A percentile compares a stretch with the other conserved stretches of the same genome.
Evolutionary conservation across 768 basidiomycete species (phyloP).

Genomic region (Cyclocybe cylindracea): DNA sequence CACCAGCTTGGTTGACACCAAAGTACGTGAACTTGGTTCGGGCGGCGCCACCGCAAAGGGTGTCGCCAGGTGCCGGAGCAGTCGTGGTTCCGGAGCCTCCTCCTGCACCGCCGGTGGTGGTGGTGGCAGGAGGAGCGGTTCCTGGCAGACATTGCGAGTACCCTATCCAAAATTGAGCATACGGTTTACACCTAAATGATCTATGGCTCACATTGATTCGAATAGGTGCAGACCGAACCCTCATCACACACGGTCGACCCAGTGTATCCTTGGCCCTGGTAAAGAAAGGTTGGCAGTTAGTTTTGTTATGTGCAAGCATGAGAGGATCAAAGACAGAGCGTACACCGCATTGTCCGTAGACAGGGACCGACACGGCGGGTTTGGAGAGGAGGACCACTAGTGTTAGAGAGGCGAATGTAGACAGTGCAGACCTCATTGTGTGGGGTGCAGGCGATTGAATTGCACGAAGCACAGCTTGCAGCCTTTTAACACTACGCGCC

Average conservation of each 20-base stretch:
- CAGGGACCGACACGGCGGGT: slow-evolving; percentile 34
- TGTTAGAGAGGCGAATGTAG: slow-evolving; percentile 31
- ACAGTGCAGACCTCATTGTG: slow-evolving; percentile 30
- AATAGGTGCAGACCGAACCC: slow-evolving; percentile 39
- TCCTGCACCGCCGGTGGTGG: slow-evolving; percentile 21
- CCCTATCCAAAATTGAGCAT: slow-evolving; percentile 24
- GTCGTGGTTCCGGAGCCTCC: slow-evolving; percentile 26
- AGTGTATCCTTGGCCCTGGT: slow-evolving; percentile 39
- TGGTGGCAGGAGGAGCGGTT: slow-evolving; percentile 8
- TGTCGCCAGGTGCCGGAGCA: slow-evolving; percentile 24
- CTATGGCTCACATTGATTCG: slow-evolving; percentile 40
- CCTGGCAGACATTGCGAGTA: slow-evolving; percentile 51
- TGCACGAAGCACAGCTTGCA: not conserved
- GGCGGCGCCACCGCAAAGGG: slow-evolving; percentile 35
- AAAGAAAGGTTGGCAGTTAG: not conserved
- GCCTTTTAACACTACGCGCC: slow-evolving; percentile 1
- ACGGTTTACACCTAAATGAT: not conserved
- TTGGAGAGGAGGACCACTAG: slow-evolving; percentile 28
- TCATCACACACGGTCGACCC: slow-evolving; percentile 49
- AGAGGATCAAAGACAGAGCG: slow-evolving; percentile 14
- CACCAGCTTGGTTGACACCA: slow-evolving; percentile 64
- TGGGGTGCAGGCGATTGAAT: not conserved
- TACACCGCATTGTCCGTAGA: slow-evolving; percentile 57
- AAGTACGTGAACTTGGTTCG: slow-evolving; percentile 62
- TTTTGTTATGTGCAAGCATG: not conserved